phyloP scores from a whole-genome alignment of 148 eudicot genomes.

The Vaccinium vitisidaea region DNA sequence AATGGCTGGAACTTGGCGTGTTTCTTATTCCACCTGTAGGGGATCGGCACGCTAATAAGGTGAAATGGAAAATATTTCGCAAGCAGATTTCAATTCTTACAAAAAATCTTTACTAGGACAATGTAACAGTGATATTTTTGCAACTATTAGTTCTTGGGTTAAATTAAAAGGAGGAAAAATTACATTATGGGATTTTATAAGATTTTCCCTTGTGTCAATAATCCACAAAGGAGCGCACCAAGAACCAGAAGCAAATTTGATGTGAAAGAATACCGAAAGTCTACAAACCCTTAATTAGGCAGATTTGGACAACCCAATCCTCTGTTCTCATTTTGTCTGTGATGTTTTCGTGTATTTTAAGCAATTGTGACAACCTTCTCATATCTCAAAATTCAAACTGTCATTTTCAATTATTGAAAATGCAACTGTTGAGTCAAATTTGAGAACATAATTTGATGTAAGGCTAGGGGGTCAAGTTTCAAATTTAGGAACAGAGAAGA shows the following conservation, averaged over 20 bases:
- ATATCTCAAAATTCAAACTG: background rate
- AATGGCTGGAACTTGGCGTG: conserved; percentile 82
- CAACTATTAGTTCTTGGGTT: background rate
- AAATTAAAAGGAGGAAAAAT: background rate
- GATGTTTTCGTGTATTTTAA: background rate
- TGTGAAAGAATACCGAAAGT: background rate
- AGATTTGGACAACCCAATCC: background rate
- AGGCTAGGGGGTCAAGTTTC: background rate
- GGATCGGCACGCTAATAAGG: conserved; percentile 4
- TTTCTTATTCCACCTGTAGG: conserved; percentile 71
- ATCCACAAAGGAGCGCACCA: background rate
- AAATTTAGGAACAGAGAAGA: background rate
- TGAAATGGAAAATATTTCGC: background rate
- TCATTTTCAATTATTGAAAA: background rate
- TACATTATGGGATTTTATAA: background rate
- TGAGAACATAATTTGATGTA: background rate
- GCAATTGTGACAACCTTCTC: background rate
- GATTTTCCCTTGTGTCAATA: background rate
- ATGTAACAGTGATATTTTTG: too few species aligned
- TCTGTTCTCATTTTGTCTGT: background rate
- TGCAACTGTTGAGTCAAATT: background rate
- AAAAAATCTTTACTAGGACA: too few species aligned
- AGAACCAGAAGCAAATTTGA: background rate
- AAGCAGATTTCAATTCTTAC: background rate
- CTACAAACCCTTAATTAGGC: background rate